phyloP scores from a whole-genome alignment of 139 green algal species.

The Coelastrella sp. region DNA sequence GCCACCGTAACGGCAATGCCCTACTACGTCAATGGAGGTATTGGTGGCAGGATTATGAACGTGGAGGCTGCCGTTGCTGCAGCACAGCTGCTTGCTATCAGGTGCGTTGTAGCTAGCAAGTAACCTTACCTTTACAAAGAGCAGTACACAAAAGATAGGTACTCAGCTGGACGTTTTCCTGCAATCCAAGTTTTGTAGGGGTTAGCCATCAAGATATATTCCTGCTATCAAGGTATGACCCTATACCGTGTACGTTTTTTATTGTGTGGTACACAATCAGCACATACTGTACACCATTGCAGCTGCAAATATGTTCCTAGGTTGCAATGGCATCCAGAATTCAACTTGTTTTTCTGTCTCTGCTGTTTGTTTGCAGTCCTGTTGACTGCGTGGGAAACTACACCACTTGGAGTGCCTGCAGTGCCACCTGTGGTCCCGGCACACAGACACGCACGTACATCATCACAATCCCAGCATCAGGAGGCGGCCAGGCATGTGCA shows the following conservation, averaged over 20 bases:
- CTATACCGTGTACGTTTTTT: no score
- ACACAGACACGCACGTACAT: not conserved
- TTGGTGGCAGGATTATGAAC: not conserved
- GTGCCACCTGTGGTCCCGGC: not conserved
- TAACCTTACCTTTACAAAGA: not conserved
- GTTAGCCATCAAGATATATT: no score
- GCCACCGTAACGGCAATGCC: not conserved
- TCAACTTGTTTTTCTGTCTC: not conserved
- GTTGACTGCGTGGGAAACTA: not conserved
- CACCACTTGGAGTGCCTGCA: not conserved
- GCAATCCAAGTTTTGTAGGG: no score
- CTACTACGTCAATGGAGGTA: not conserved
- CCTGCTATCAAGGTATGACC: no score
- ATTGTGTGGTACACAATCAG: no score
- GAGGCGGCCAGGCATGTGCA: not conserved
- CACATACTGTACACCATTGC: no score
- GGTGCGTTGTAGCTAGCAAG: not conserved
- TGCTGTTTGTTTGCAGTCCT: not conserved
- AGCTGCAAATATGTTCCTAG: not conserved
- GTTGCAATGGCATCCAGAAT: not conserved
- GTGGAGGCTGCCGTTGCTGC: not conserved
- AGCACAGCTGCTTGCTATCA: not conserved
- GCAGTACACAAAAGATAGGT: not conserved
- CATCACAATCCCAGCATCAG: not conserved
- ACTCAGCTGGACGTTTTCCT: no score